Percentiles rank a stretch among this genome's conserved stretches.
Conservation (phyloP, 2,329 filamentous ascomycete genomes). For the Fusarium bactridioides region DNA sequence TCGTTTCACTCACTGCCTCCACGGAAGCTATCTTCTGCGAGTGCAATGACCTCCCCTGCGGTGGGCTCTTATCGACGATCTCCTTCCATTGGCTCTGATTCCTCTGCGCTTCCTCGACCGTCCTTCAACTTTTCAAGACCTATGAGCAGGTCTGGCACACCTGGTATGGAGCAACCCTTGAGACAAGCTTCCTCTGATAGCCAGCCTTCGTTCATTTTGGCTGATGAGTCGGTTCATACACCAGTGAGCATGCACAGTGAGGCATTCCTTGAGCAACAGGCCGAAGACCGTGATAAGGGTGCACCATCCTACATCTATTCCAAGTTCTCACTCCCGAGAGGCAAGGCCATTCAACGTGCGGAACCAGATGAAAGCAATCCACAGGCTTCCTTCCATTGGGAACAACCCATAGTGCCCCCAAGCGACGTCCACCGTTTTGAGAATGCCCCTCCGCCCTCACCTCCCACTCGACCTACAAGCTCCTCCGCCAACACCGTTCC, state of each 20-base stretch:
- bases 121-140: slow-evolving; percentile 95
- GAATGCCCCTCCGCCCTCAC: slow-evolving; percentile 64
- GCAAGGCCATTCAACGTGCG: slow-evolving; percentile 77
- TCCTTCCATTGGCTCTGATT: slow-evolving; percentile 84
- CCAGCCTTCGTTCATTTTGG: slow-evolving; percentile 68
- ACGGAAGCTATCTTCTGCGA: slow-evolving; percentile 82
- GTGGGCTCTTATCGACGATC: slow-evolving; percentile 74
- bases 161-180: slow-evolving; percentile 63
- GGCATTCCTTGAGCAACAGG: slow-evolving; percentile 64
- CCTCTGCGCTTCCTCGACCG: slow-evolving; percentile 75
- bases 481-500: slow-evolving; percentile 54
- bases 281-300: slow-evolving; percentile 59
- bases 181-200: slow-evolving; percentile 73
- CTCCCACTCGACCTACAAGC: slow-evolving; percentile 67
- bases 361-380: slow-evolving; percentile 65
- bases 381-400: slow-evolving; percentile 67
- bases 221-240: slow-evolving; percentile 72
- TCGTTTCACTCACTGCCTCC: slow-evolving; percentile 70
- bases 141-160: slow-evolving; percentile 75
- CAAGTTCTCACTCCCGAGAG: slow-evolving; percentile 83
- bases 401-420: slow-evolving; percentile 58
- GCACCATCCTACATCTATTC: slow-evolving; percentile 85
- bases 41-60: slow-evolving; percentile 63
- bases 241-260: slow-evolving; percentile 78
- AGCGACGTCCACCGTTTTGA: slow-evolving; percentile 55